phyloP scores from a whole-genome alignment of 257 asterid species.

The Petrea volubilis region DNA sequence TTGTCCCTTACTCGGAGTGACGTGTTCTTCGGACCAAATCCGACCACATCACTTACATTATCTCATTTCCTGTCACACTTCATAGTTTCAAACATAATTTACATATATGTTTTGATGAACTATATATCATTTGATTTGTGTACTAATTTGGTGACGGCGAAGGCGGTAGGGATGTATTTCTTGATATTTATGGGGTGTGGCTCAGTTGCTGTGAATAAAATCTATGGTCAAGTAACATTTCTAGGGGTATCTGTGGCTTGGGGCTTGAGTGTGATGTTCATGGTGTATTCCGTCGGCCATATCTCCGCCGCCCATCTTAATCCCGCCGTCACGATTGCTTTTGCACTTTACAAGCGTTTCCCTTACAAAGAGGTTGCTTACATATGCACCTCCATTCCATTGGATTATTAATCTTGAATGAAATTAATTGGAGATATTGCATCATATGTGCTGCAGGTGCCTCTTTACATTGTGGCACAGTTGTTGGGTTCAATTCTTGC shows the following conservation, averaged over 20 bases:
- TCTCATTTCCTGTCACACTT: background rate
- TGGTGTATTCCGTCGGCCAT: conserved; percentile 69
- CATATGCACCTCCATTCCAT: too few species aligned
- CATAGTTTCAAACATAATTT: background rate
- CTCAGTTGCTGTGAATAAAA: conserved; percentile 57
- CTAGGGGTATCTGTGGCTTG: conserved; percentile 59
- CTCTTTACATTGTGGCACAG: conserved; percentile 59
- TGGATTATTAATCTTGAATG: too few species aligned
- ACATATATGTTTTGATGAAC: background rate
- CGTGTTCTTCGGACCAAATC: too few species aligned
- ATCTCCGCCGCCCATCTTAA: conserved; percentile 76
- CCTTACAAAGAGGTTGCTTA: conserved; percentile 54
- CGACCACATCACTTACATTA: too few species aligned
- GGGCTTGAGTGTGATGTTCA: conserved; percentile 60
- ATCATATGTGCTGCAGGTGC: conserved; percentile 39
- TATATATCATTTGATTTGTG: background rate
- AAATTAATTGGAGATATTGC: too few species aligned
- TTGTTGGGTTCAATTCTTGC: conserved; percentile 56
- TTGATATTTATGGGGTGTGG: conserved; percentile 67
- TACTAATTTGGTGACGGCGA: conserved; percentile 49
- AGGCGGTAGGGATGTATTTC: conserved; percentile 64
- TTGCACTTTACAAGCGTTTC: conserved; percentile 59
- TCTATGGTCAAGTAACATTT: conserved; percentile 53
- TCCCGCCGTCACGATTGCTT: conserved; percentile 72
- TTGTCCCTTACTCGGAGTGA: too few species aligned